phyloP scores from a whole-genome alignment of 306 rosid genomes.

The Cajanus cajan region DNA sequence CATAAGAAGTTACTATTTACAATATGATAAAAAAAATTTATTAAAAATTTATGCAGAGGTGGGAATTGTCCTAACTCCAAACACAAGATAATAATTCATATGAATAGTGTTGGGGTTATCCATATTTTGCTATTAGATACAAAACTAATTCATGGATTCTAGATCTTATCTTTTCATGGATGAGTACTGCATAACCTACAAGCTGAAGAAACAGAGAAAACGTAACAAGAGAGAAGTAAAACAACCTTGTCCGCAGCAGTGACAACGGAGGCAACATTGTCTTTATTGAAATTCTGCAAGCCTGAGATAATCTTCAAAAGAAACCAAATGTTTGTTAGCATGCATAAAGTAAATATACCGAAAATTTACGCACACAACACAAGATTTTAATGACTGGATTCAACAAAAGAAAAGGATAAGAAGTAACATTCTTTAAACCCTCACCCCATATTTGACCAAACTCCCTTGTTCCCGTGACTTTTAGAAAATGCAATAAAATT shows the following conservation, averaged over 20 bases:
- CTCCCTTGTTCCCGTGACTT: neutral
- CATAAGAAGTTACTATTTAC: neutral
- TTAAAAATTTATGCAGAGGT: neutral
- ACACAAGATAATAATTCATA: conserved; percentile 7
- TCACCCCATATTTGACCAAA: neutral
- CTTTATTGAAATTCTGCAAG: conserved; percentile 74
- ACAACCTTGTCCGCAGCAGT: conserved; percentile 93
- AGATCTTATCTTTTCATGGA: neutral
- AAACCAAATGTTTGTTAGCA: conserved; percentile 29
- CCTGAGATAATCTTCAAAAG: conserved; percentile 82
- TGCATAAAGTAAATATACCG: neutral
- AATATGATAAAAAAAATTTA: neutral
- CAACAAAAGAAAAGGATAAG: neutral
- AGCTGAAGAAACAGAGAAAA: neutral
- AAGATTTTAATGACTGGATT: neutral
- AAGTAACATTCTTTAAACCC: neutral
- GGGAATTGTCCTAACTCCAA: neutral
- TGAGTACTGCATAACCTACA: neutral
- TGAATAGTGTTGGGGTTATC: neutral
- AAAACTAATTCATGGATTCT: conserved; percentile 9
- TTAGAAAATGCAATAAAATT: neutral
- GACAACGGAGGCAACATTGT: conserved; percentile 76
- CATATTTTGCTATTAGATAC: neutral
- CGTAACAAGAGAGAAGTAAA: conserved; percentile 10
- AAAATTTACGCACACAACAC: neutral